Conservation (phyloP, 164 flowering plant genomes). For the Cinnamomum micranthum region DNA sequence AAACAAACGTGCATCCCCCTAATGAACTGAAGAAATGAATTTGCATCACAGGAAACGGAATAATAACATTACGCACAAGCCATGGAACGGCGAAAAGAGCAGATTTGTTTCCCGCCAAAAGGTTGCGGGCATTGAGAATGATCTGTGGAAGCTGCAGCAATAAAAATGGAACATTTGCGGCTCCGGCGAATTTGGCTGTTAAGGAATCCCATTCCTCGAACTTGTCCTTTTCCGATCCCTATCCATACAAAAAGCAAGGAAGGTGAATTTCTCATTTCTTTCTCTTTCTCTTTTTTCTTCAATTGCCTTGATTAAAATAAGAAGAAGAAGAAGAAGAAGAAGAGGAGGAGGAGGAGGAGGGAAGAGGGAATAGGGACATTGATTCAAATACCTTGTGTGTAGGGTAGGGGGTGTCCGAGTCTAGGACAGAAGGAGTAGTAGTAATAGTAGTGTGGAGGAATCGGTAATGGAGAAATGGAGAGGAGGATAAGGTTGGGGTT, state of each 20-base stretch:
- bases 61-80: constrained; percentile 45
- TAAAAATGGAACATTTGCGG: constrained; percentile 68
- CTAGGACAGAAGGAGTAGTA: background rate
- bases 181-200: constrained; percentile 77
- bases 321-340: background rate
- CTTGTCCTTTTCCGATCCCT: constrained; percentile 6
- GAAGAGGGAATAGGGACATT: no score
- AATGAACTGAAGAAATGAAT: no score
- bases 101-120: constrained; percentile 61
- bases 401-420: constrained; percentile 4
- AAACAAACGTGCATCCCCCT: background rate
- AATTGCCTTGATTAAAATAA: background rate
- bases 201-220: constrained; percentile 65
- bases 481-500: background rate
- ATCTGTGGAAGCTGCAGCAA: constrained; percentile 84
- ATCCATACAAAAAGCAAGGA: background rate
- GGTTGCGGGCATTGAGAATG: constrained; percentile 77
- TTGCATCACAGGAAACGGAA: background rate
- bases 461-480: background rate
- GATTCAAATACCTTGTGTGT: background rate
- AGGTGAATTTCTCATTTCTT: background rate
- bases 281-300: background rate
- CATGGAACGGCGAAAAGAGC: constrained; percentile 82
- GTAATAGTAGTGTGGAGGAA: background rate
- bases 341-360: no score